Percentiles rank a stretch among this genome's conserved stretches.
These are phyloP conservation scores for Paralagenidium karlingii DNA, from an alignment of 352 stramenopile species.

Conservation along the genomic window DNA sequence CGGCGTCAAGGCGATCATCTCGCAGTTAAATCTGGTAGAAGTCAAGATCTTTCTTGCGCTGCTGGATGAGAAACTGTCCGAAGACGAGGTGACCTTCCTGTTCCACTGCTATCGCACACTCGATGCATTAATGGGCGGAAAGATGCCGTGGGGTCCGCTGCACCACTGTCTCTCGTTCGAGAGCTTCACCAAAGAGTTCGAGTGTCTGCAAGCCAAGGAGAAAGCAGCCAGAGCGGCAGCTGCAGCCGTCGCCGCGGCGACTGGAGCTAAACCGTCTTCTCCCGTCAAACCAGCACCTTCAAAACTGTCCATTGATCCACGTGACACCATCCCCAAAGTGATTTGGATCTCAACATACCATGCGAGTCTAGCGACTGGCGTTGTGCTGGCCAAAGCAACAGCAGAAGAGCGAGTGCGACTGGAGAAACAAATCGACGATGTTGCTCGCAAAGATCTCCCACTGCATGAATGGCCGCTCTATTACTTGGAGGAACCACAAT, in stretches of 20 bases:
- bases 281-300: constrained; percentile 1
- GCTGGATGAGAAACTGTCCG: constrained; percentile 87
- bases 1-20: constrained; percentile 72
- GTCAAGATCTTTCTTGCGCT: constrained; percentile 86
- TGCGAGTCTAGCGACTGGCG: constrained; percentile 48
- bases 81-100: constrained; percentile 87
- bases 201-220: constrained; percentile 9
- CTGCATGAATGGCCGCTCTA: constrained; percentile 31
- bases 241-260: too few species aligned
- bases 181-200: constrained; percentile 33
- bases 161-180: constrained; percentile 43
- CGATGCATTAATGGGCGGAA: constrained; percentile 43
- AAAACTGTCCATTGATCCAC: constrained; percentile 3
- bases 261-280: constrained; percentile 5
- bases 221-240: too few species aligned
- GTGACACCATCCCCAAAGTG: constrained; percentile 30
- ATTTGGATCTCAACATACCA: constrained; percentile 77
- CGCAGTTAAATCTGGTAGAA: constrained; percentile 71
- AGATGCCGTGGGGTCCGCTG: constrained; percentile 49
- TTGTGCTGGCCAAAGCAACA: constrained; percentile 61
- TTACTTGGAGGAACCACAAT: constrained; percentile 14
- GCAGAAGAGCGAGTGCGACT: constrained; percentile 35
- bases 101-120: constrained; percentile 81
- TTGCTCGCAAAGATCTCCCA: constrained; percentile 49
- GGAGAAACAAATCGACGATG: constrained; percentile 52